Evolutionary conservation across 2,329 filamentous ascomycete genomes (phyloP), one percentile per base, ranked within the genome.

Genomic region (Apiospora pterosperma): DNA sequence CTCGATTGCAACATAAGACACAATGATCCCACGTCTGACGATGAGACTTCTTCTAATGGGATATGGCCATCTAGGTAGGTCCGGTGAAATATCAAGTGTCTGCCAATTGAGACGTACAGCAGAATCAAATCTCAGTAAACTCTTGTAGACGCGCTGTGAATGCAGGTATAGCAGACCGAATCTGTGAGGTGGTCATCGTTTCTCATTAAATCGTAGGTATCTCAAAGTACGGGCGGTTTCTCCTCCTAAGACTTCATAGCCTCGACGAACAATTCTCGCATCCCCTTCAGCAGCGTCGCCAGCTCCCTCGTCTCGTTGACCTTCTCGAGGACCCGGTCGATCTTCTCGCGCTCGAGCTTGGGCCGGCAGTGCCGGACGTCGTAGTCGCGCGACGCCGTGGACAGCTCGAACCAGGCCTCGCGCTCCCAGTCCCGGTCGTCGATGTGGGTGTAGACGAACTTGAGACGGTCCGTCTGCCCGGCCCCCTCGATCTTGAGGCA

Each of bases 341-440:
- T 86, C 70, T 89, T 90, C 67, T 93, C 92, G 67, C 85, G 82
- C 74, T 96, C 92, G 68, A 97, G 80, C 79, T 93, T 95, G 14
- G 96, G 96, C 74, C 91, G 85, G 72, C 90, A 91, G 70, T 92
- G 90, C 66, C 89, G 85, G 41, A 98, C 90, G 68, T 92, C 91
- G 77, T 97, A 98, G 72, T 97, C 94, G 66, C 92, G 84, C 68
- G 87, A 88, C 39, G 88, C 88, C 58, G 92, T 97, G 70, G 91
- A 89, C 64, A 99, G 82, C 80, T 98, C 95, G 75, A 99, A 98
- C 89, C 92, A 96, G 16, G 92, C 93, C 80, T 98, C 94, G 65
- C 89, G 85, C 71, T 94, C 92, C 90, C 92, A 94, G 74, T 96
- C 90, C 72, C 88, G 87, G 80, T 97, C 93, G 74, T 96, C 89